Evolutionary conservation across 345 rosid species (phyloP).

Genomic region (Acer yangbiense): DNA sequence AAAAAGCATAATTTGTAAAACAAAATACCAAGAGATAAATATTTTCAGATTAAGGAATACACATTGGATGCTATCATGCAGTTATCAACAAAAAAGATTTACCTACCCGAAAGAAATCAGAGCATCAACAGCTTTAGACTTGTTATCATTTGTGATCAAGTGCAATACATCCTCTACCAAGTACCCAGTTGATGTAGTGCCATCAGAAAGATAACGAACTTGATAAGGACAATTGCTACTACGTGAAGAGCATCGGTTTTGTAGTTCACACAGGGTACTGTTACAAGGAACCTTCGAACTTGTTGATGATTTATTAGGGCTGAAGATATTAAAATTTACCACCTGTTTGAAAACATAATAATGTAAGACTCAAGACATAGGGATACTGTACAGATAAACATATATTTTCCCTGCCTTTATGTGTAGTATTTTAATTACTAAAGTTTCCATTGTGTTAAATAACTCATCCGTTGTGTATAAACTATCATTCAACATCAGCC

Average conservation of each 20-base stretch:
- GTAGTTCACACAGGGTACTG: conserved; percentile 53
- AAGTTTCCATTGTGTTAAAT: not conserved
- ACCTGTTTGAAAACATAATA: conserved; percentile 33
- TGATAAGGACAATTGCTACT: conserved; percentile 61
- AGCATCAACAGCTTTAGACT: conserved; percentile 44
- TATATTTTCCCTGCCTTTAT: not conserved
- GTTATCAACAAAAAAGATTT: conserved; percentile 5
- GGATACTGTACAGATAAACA: not conserved
- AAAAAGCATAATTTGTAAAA: not conserved
- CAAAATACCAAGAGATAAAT: not conserved
- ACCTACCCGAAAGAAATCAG: conserved; percentile 67
- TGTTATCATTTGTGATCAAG: conserved; percentile 46
- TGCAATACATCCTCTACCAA: conserved; percentile 73
- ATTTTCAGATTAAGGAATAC: not conserved
- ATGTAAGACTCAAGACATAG: not conserved
- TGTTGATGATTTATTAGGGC: conserved; percentile 70
- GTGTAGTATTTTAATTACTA: not conserved
- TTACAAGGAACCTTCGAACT: conserved; percentile 60
- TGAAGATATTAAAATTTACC: conserved; percentile 61
- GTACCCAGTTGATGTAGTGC: conserved; percentile 68
- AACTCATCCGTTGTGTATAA: not conserved
- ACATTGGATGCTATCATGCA: not conserved
- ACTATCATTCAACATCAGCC: not conserved
- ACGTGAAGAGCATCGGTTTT: conserved; percentile 52
- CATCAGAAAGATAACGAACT: conserved; percentile 65